A percentile compares a stretch with the other conserved stretches of the same genome.
phyloP scores from a whole-genome alignment of 2,329 filamentous ascomycete genomes.

The Leptographium procerum region DNA sequence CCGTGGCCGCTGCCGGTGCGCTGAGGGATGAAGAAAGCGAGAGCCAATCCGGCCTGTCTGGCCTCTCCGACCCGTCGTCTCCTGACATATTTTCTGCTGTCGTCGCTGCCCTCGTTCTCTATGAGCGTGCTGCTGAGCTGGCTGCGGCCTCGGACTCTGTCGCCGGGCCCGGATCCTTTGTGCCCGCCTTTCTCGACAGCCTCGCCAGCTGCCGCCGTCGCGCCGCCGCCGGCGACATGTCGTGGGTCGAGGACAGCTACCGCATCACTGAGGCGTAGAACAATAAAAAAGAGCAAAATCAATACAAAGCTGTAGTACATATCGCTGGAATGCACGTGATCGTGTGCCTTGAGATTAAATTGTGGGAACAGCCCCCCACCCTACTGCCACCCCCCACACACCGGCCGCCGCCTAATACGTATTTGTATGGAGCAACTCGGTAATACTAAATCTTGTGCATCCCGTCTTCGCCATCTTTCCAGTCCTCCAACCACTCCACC shows the following conservation, averaged over 20 bases:
- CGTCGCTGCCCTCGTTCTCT: constrained; percentile 63
- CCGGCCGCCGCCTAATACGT: too few relatives aligned
- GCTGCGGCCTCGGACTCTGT: constrained; percentile 55
- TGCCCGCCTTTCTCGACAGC: constrained; percentile 74
- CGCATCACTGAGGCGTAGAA: neutral
- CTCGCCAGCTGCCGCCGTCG: constrained; percentile 28
- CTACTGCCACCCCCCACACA: too few relatives aligned
- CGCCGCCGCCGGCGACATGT: constrained; percentile 9
- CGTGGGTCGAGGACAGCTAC: constrained; percentile 8
- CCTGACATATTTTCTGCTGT: constrained; percentile 59
- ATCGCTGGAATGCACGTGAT: neutral
- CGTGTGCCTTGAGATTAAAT: too few relatives aligned
- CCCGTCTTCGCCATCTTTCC: too few relatives aligned
- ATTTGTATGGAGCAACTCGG: too few relatives aligned
- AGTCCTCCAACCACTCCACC: neutral
- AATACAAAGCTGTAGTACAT: neutral
- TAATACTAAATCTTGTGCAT: too few relatives aligned
- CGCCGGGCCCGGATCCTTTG: constrained; percentile 73
- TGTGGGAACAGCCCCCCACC: too few relatives aligned
- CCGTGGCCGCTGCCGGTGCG: constrained; percentile 49
- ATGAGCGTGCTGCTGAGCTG: constrained; percentile 60
- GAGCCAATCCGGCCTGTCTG: too few relatives aligned
- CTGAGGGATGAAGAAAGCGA: neutral
- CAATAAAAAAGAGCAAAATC: neutral
- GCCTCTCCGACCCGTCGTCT: neutral